These are phyloP conservation scores for Tubosaeta brunneosetosa DNA, from an alignment of 768 basidiomycete genomes.

Conservation along the genomic window DNA sequence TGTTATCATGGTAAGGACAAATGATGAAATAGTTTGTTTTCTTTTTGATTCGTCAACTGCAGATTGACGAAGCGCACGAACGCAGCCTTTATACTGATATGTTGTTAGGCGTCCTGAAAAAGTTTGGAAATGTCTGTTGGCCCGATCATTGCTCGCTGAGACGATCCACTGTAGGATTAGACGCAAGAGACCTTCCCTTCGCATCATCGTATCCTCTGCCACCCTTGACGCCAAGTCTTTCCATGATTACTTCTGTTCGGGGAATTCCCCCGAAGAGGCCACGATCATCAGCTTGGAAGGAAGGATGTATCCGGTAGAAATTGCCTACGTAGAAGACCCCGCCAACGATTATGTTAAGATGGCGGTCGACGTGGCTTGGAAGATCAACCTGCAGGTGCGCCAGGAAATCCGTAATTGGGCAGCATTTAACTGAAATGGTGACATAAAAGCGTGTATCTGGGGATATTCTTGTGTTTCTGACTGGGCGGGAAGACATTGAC, in stretches of 20 bases:
- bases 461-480: slow-evolving; percentile 91
- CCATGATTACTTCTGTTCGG: slow-evolving; percentile 79
- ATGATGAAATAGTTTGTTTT: not conserved
- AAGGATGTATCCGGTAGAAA: slow-evolving; percentile 90
- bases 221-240: slow-evolving; percentile 92
- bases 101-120: slow-evolving; percentile 86
- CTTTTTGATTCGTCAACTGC: slow-evolving; percentile 1
- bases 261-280: slow-evolving; percentile 60
- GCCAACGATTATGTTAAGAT: slow-evolving; percentile 73
- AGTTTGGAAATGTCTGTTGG: slow-evolving; percentile 44
- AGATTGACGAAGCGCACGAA: slow-evolving; percentile 99
- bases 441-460: slow-evolving; percentile 65
- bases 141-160: slow-evolving; percentile 1
- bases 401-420: not conserved
- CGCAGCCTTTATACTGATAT: slow-evolving; percentile 94
- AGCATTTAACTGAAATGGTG: not conserved
- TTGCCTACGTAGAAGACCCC: slow-evolving; percentile 81
- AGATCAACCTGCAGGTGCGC: slow-evolving; percentile 71
- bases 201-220: slow-evolving; percentile 92
- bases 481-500: slow-evolving; percentile 96
- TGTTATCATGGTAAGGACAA: slow-evolving; percentile 78
- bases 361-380: slow-evolving; percentile 81
- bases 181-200: slow-evolving; percentile 81
- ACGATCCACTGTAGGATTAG: slow-evolving; percentile 59
- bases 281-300: slow-evolving; percentile 89